Evolutionary conservation across 345 rosid genomes (phyloP).

Genomic region (Arabidopsis suecica): DNA sequence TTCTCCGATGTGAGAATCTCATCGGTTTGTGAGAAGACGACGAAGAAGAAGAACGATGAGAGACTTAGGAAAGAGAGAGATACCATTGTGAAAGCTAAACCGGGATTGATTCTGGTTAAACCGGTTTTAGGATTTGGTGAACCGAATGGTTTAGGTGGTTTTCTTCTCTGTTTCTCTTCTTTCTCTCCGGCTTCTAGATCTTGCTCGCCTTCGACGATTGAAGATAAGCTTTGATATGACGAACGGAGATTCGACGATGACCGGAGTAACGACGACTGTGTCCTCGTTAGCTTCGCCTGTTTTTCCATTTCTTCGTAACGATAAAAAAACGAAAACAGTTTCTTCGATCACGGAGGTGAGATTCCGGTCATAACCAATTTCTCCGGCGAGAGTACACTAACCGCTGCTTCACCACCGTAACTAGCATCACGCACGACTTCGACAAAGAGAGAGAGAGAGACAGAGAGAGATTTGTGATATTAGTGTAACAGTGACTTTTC

Average conservation of each 20-base stretch:
- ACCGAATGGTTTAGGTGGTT: conserved; percentile 50
- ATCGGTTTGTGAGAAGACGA: conserved; percentile 61
- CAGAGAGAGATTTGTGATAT: background rate
- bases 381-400: conserved; percentile 43
- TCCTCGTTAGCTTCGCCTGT: conserved; percentile 75
- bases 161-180: conserved; percentile 53
- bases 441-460: background rate
- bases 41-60: conserved; percentile 60
- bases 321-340: background rate
- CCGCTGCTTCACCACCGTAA: conserved; percentile 24
- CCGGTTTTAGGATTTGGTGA: conserved; percentile 55
- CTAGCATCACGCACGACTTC: conserved; percentile 28
- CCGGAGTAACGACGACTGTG: conserved; percentile 83
- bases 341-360: conserved; percentile 33
- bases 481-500: background rate
- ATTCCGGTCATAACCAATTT: conserved; percentile 50
- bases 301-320: conserved; percentile 57
- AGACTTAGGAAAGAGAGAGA: conserved; percentile 56
- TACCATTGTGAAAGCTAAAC: conserved; percentile 61
- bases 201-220: conserved; percentile 60
- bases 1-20: conserved; percentile 81
- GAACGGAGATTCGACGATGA: conserved; percentile 83
- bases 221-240: conserved; percentile 73
- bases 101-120: conserved; percentile 59
- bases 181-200: conserved; percentile 48